Conservation (phyloP, 192 early-diverging fungal species). For the Endogone sp. region DNA sequence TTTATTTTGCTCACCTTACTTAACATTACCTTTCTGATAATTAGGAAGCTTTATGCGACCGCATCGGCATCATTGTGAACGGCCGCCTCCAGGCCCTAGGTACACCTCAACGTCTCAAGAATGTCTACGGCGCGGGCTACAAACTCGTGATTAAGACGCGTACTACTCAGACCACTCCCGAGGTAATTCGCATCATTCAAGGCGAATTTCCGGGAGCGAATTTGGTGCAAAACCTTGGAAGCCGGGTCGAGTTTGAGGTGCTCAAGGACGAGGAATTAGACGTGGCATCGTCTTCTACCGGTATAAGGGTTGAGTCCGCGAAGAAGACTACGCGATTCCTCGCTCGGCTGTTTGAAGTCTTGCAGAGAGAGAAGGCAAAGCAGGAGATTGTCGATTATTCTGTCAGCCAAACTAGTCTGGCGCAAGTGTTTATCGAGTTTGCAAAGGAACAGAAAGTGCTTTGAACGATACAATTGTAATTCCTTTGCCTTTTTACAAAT, state of each 20-base stretch:
- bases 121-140: constrained; percentile 42
- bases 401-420: constrained; percentile 55
- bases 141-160: constrained; percentile 33
- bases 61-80: constrained; percentile 73
- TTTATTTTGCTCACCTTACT: no score
- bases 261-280: constrained; percentile 8
- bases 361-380: constrained; percentile 29
- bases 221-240: constrained; percentile 28
- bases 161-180: neutral
- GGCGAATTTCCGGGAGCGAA: constrained; percentile 16
- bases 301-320: neutral
- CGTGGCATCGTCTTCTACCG: neutral
- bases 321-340: constrained; percentile 33
- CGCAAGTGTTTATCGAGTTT: constrained; percentile 62
- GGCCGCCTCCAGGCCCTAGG: constrained; percentile 40
- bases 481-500: neutral
- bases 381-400: constrained; percentile 48
- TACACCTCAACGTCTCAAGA: constrained; percentile 47
- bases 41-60: constrained; percentile 58
- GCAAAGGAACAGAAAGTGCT: constrained; percentile 35
- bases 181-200: constrained; percentile 15
- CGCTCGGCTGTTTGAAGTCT: constrained; percentile 40
- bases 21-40: no score
- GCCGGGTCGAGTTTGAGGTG: constrained; percentile 37
- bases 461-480: neutral